Evolutionary conservation across 306 rosid species (phyloP).

Genomic region (Myrica gale): DNA sequence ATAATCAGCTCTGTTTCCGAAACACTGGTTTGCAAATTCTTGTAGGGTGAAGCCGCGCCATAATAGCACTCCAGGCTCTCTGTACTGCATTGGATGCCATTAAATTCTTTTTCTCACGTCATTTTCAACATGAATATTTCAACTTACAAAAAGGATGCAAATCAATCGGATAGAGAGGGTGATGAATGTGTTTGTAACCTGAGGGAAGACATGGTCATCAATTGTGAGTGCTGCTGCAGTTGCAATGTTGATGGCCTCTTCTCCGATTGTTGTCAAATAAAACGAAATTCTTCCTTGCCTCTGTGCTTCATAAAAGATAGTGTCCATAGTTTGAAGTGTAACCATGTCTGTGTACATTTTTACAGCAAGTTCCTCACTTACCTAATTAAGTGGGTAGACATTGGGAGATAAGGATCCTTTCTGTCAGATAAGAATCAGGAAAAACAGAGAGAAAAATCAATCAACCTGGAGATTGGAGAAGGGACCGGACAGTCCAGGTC

Average conservation of each 20-base stretch:
- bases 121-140: conserved; percentile 12
- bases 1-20: conserved; percentile 67
- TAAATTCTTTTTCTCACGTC: conserved; percentile 16
- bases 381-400: conserved; percentile 39
- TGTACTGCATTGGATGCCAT: conserved; percentile 54
- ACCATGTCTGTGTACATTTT: conserved; percentile 80
- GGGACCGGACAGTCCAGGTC: not conserved
- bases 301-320: conserved; percentile 82
- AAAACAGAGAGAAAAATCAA: not conserved
- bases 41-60: conserved; percentile 92
- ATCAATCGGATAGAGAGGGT: conserved; percentile 5
- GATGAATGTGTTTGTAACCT: conserved; percentile 45
- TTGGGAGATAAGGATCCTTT: conserved; percentile 9
- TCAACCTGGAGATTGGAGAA: conserved; percentile 1
- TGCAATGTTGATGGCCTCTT: conserved; percentile 85
- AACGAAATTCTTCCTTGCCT: conserved; percentile 94
- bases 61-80: conserved; percentile 78
- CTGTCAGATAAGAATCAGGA: not conserved
- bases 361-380: conserved; percentile 51
- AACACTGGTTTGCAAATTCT: conserved; percentile 87
- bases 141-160: conserved; percentile 12
- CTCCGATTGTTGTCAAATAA: conserved; percentile 70
- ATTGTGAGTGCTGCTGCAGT: conserved; percentile 78
- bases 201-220: conserved; percentile 77
- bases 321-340: conserved; percentile 86